Evolutionary conservation across 106 monocot genomes (phyloP), one percentile per base, ranked within the genome.

Genomic region (Vanilla planifolia): DNA sequence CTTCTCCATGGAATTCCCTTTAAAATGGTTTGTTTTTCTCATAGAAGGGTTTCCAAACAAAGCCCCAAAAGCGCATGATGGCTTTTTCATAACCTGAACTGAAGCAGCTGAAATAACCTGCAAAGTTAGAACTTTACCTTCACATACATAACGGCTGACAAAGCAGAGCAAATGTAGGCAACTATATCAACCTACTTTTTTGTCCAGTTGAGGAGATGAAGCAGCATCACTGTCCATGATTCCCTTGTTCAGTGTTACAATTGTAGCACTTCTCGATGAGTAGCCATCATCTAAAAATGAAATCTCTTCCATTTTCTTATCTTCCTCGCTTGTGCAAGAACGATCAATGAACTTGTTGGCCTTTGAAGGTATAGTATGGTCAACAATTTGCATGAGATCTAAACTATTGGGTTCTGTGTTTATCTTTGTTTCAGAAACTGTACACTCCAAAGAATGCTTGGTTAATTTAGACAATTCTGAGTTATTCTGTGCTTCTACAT

Each of bases 11-110:
- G 37, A 39, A 59, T 46, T 69, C 19, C 34, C 64, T 47, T 46
- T 68, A 51, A 52, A 37, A 6, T 40, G 36, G 17, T 65, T 68
- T 2, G 33, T 20, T 59, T 77, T 84, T 17, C 76, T 74, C 29
- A 70, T 73, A 63, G 79, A 65, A 27, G 82, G 59, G 36, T 76
- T 79, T 29, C 89, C 83, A 33, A 87, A 72, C 51, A 90, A 57
- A 59, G 81, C 80, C 51, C 86, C 86, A 65, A 96, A 96, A 48
- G 68, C 67, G 23, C 80, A 15, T 16, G 44, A 69, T 36, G 86
- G 80, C 62, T 76, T 96, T 56, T 81, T 82, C 23, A 61, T 33
- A 17, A 76, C 73, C 58, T 86, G 80, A 22, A 90, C 71, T 10
- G 83, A 71, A 14, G 61, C 72, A 66, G 63, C 46, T 19, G 35